Evolutionary conservation across 495 filamentous ascomycete species (phyloP).

Genomic region (Penicillium samsonianum): DNA sequence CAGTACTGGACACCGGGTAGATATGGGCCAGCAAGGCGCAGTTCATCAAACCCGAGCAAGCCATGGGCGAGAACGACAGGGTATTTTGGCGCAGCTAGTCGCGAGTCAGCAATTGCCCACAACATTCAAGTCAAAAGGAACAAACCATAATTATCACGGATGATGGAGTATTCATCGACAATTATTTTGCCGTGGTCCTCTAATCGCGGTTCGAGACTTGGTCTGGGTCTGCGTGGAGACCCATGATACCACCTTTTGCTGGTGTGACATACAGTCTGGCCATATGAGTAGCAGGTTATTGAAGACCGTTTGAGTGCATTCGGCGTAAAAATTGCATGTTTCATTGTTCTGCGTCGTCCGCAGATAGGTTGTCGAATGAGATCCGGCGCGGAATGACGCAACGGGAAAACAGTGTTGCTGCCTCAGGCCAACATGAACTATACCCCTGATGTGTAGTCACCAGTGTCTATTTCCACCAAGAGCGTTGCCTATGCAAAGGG

Average conservation of each 20-base stretch:
- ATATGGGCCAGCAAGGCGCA: constrained; percentile 67
- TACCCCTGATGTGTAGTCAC: not conserved
- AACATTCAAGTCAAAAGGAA: not conserved
- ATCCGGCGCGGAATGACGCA: constrained; percentile 26
- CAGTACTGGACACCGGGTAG: constrained; percentile 86
- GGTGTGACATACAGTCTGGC: constrained; percentile 4
- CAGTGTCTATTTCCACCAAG: too few relatives aligned
- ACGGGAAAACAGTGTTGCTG: constrained; percentile 5
- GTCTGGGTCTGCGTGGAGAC: constrained; percentile 7
- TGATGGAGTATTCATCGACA: constrained; percentile 70
- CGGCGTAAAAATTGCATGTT: constrained; percentile 17
- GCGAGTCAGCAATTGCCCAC: not conserved
- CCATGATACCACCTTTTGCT: constrained; percentile 10
- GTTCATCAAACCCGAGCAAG: constrained; percentile 85
- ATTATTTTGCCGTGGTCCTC: constrained; percentile 67
- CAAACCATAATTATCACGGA: constrained; percentile 71
- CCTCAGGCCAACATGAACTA: constrained; percentile 20
- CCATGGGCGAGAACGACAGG: constrained; percentile 88
- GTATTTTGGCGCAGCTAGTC: constrained; percentile 61
- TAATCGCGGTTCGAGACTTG: constrained; percentile 57
- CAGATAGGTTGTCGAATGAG: constrained; percentile 13
- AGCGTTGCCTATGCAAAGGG: not conserved
- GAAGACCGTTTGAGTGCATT: constrained; percentile 1
- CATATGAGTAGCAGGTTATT: not conserved
- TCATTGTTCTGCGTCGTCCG: constrained; percentile 23